phyloP scores from a whole-genome alignment of 805 yeast genomes.

The Ogataea naganishii region DNA sequence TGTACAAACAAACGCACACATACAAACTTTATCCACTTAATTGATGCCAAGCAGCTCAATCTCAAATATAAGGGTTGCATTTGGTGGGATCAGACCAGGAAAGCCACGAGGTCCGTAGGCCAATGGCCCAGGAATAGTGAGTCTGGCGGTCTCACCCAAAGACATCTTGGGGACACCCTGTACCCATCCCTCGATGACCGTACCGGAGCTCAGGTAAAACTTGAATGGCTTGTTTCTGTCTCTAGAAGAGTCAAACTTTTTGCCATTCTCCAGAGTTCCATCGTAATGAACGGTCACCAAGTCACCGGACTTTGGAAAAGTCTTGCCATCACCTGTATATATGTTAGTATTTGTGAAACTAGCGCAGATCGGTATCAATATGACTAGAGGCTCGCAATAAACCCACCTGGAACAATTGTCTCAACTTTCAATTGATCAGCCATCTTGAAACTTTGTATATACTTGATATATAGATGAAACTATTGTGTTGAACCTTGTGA shows the following conservation, averaged over 20 bases:
- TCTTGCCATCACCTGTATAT: slow-evolving; percentile 69
- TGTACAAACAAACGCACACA: not conserved
- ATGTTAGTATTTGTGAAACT: not conserved
- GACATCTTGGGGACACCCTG: slow-evolving; percentile 88
- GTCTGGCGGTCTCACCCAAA: slow-evolving; percentile 85
- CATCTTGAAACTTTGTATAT: slow-evolving; percentile 8
- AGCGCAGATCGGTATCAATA: not conserved
- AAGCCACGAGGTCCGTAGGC: slow-evolving; percentile 94
- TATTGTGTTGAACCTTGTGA: too few species aligned
- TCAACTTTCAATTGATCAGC: slow-evolving; percentile 23
- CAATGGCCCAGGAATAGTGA: slow-evolving; percentile 87
- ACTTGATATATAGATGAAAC: not conserved
- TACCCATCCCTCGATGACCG: slow-evolving; percentile 96
- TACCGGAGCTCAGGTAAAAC: slow-evolving; percentile 90
- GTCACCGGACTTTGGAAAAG: slow-evolving; percentile 84
- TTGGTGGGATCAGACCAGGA: slow-evolving; percentile 96
- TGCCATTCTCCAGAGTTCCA: slow-evolving; percentile 92
- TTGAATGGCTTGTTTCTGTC: slow-evolving; percentile 96
- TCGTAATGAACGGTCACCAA: slow-evolving; percentile 89
- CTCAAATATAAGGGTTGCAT: slow-evolving; percentile 84
- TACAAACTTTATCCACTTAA: slow-evolving; percentile 14
- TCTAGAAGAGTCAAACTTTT: slow-evolving; percentile 90
- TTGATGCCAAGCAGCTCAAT: slow-evolving; percentile 62
- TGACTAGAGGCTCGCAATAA: not conserved
- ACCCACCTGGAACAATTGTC: slow-evolving; percentile 24